Base-by-base conservation (phyloP, 768 basidiomycete genomes). In the Pleurotus tuoliensis region DNA sequence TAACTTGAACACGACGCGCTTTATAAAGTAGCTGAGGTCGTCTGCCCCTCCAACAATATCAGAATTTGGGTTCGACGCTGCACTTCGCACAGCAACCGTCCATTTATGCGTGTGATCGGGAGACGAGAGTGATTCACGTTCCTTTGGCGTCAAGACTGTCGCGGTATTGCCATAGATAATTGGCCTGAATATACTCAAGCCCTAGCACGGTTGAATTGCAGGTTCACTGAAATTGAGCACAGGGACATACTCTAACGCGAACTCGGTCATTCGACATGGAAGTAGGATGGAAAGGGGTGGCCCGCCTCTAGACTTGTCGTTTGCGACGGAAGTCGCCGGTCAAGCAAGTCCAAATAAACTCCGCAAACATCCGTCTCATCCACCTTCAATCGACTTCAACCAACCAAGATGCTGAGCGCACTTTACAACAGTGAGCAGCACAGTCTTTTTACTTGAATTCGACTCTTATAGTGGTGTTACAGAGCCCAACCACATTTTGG, bases 141-240 rank as follows among this genome's bases (percentile, higher is more conserved):
- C 94, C 62, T 85, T 82, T 13, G 81, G 73, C 0, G 83, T 87
- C 59, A 99, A 70, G 55, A 93, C 83, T 0, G 82, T 79, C 30
- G 96, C 92, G 11, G 88, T 90, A 69, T 98, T 98, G 47, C 97
- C 97, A 73, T 98, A 98, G 58, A 98, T 91, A 62, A 99, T 84
- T 1, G 95, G 92, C 48, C 97, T 81, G 67, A 84, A 85, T 51
- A 98, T 91, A 61, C 83, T 89, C 41, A 95, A 74, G 37, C 94
- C 94, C 93, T 96, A 63, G 58, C 34, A 58, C 56, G 39, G 58
- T 51, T 64, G 63, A 51, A 53, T 43, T 49, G 58, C 39, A 57
- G 57, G 37, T 53, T 38, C 18, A 22, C 34, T 22, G 20, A 13
- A 25, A 39, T 48, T 41, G 41, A 16, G 27, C 49, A 59, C 52